Evolutionary conservation across 106 monocot species (phyloP).

Genomic region (Acanthochlamys bracteata): DNA sequence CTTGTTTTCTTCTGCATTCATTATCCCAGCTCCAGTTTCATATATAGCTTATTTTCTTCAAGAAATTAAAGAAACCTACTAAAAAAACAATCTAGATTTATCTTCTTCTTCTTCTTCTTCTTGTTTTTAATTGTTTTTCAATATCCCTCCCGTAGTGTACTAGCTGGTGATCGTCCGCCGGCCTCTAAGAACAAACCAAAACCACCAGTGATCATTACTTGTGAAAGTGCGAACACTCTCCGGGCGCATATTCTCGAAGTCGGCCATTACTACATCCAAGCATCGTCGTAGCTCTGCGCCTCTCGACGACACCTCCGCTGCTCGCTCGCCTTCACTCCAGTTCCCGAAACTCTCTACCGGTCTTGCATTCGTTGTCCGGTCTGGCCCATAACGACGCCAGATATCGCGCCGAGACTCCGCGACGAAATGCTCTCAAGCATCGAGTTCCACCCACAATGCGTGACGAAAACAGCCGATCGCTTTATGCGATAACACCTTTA

Average conservation of each 20-base stretch:
- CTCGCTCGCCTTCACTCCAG: constrained; percentile 18
- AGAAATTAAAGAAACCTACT: no score
- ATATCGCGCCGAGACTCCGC: constrained; percentile 24
- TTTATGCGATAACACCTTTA: constrained; percentile 26
- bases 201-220: not conserved
- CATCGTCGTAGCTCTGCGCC: constrained; percentile 29
- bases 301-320: constrained; percentile 22
- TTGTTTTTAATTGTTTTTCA: no score
- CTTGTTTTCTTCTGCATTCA: no score
- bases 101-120: no score
- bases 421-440: constrained; percentile 24
- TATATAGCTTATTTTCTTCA: no score
- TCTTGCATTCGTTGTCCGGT: constrained; percentile 32
- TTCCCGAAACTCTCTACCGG: constrained; percentile 21
- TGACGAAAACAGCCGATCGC: constrained; percentile 48
- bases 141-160: no score
- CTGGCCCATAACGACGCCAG: constrained; percentile 21
- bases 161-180: not conserved
- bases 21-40: no score
- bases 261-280: constrained; percentile 10
- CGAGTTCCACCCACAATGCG: constrained; percentile 59
- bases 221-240: not conserved
- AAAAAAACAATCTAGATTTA: no score
- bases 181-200: not conserved
- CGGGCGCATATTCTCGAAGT: not conserved